Evolutionary conservation across 345 rosid species (phyloP).

Genomic region (Noccaea caerulescens): DNA sequence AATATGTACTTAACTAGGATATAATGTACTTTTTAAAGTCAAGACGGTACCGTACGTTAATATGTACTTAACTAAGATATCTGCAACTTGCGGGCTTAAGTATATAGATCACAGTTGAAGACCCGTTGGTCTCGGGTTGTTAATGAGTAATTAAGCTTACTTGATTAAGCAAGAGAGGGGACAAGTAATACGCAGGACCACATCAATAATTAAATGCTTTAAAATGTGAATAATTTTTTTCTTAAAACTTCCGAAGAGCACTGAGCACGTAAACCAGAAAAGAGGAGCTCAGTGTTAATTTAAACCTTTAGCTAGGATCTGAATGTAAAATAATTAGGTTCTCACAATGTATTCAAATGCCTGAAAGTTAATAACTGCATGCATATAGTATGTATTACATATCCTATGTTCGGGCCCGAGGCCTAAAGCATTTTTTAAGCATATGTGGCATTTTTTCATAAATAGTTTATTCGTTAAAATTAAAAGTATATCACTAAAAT

Average conservation of each 20-base stretch:
- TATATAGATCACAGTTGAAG: constrained; percentile 18
- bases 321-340: background rate
- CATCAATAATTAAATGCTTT: constrained; percentile 22
- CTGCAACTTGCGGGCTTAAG: constrained; percentile 39
- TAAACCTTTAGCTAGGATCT: constrained; percentile 5
- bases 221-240: background rate
- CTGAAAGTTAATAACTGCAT: background rate
- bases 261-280: constrained; percentile 22
- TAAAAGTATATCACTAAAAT: too few relatives aligned
- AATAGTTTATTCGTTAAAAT: too few relatives aligned
- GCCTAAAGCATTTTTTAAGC: too few relatives aligned
- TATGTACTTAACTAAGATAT: constrained; percentile 36
- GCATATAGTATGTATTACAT: background rate
- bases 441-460: too few relatives aligned
- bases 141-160: constrained; percentile 33
- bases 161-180: constrained; percentile 40
- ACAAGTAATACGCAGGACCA: constrained; percentile 42
- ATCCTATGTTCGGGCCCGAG: background rate
- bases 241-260: background rate
- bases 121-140: constrained; percentile 29
- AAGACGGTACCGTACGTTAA: constrained; percentile 43
- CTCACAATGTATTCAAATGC: background rate
- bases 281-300: background rate
- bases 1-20: constrained; percentile 35
- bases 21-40: constrained; percentile 16